These are phyloP conservation scores for Epichloe gansuensis DNA, from an alignment of 2,329 filamentous ascomycete genomes.

Conservation along the genomic window DNA sequence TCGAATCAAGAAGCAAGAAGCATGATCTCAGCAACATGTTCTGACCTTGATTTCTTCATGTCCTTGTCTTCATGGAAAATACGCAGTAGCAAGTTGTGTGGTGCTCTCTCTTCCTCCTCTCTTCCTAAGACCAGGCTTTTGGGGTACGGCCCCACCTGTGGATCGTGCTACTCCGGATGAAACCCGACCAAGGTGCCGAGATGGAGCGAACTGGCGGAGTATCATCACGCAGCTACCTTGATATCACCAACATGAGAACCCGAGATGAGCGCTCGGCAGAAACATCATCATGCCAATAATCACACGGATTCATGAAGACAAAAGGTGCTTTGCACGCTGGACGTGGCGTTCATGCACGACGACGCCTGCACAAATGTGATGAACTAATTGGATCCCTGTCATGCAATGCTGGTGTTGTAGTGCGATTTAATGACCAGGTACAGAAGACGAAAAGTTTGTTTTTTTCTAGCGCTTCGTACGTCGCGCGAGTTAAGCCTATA, in stretches of 20 bases:
- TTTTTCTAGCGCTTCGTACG: not conserved
- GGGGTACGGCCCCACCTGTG: conserved; percentile 1
- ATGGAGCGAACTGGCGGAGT: not conserved
- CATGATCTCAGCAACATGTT: not conserved
- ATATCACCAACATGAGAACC: not conserved
- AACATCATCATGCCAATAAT: not conserved
- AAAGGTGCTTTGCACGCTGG: not conserved
- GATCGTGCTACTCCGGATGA: conserved; percentile 3
- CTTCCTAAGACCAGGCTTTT: not conserved
- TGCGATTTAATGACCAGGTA: not conserved
- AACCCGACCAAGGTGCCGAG: not conserved
- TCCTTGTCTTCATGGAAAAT: not conserved
- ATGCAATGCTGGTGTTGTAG: not conserved
- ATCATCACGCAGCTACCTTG: not conserved
- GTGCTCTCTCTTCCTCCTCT: not conserved
- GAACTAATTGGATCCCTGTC: not conserved
- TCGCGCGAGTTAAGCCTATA: not conserved
- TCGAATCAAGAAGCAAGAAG: not conserved
- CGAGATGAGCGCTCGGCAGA: not conserved
- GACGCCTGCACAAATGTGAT: not conserved
- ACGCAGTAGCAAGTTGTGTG: not conserved
- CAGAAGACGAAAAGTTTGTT: not conserved
- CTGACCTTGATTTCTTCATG: not conserved
- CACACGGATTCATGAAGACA: not conserved
- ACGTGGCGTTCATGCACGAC: not conserved